These are phyloP conservation scores for Xerocomus nothofagi DNA, from an alignment of 1,284 basidiomycete species.

Conservation along the genomic window DNA sequence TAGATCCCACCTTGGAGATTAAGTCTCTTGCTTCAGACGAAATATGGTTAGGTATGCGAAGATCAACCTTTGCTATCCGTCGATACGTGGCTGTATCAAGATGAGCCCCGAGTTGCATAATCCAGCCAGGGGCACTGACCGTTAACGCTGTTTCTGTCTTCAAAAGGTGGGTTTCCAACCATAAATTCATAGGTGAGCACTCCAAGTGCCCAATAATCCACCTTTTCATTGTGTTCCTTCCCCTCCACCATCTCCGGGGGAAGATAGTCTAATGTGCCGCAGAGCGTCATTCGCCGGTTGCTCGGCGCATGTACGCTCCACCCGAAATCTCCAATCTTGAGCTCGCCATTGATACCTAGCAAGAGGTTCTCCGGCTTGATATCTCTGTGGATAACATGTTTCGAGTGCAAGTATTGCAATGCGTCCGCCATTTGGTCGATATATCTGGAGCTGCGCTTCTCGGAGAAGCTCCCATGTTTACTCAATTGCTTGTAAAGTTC, in stretches of 20 bases:
- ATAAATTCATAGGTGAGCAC: constrained; percentile 97
- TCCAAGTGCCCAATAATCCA: constrained; percentile 97
- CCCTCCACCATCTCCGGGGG: constrained; percentile 99
- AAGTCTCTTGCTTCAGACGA: constrained; percentile 68
- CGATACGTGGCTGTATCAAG: constrained; percentile 73
- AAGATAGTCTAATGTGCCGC: constrained; percentile 95
- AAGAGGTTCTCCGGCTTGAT: constrained; percentile 99
- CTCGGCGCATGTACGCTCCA: constrained; percentile 99
- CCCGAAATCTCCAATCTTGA: constrained; percentile 99
- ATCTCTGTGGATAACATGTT: constrained; percentile 98
- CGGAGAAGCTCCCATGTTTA: constrained; percentile 84
- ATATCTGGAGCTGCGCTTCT: constrained; percentile 85
- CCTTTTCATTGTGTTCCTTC: constrained; percentile 82
- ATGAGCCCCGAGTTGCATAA: constrained; percentile 1
- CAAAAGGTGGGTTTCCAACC: constrained; percentile 91
- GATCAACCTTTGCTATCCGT: constrained; percentile 81
- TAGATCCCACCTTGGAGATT: constrained; percentile 50
- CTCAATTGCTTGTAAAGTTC: constrained; percentile 95
- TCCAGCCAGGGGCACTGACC: constrained; percentile 46
- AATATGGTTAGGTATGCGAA: constrained; percentile 69
- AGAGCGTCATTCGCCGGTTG: constrained; percentile 85
- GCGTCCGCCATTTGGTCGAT: constrained; percentile 99
- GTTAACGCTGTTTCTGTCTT: constrained; percentile 76
- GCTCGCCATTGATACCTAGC: constrained; percentile 91
- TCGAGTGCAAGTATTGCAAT: constrained; percentile 87